phyloP scores from a whole-genome alignment of 768 basidiomycete genomes.

The Mycena venus region DNA sequence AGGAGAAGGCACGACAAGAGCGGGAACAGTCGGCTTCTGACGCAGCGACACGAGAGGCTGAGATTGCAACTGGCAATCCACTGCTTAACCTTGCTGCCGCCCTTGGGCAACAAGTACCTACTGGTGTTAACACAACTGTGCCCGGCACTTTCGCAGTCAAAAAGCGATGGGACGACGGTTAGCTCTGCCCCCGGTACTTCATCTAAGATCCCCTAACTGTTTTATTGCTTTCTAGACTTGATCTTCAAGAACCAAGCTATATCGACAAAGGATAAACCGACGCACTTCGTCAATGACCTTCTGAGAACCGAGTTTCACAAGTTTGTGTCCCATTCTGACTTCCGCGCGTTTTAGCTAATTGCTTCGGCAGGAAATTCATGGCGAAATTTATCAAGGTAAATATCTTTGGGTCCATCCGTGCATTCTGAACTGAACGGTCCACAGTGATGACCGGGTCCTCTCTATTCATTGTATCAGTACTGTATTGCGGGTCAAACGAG shows the following conservation, averaged over 20 bases:
- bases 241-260: slow-evolving; percentile 99
- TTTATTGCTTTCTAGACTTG: slow-evolving; percentile 68
- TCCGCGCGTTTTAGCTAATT: slow-evolving; percentile 14
- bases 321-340: slow-evolving; percentile 58
- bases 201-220: not conserved
- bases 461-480: slow-evolving; percentile 29
- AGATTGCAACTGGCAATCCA: slow-evolving; percentile 91
- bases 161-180: slow-evolving; percentile 95
- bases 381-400: slow-evolving; percentile 88
- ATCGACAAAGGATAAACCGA: slow-evolving; percentile 72
- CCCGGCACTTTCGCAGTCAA: slow-evolving; percentile 93
- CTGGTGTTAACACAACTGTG: slow-evolving; percentile 77
- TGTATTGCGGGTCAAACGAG: slow-evolving; percentile 4
- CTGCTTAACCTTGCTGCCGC: slow-evolving; percentile 93
- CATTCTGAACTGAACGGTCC: slow-evolving; percentile 7
- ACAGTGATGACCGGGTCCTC: slow-evolving; percentile 33
- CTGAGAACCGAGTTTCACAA: slow-evolving; percentile 95
- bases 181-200: slow-evolving; percentile 38
- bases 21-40: slow-evolving; percentile 75
- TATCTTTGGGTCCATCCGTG: not conserved
- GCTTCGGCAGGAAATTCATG: slow-evolving; percentile 82
- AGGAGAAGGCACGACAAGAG: slow-evolving; percentile 89
- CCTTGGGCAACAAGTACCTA: slow-evolving; percentile 78
- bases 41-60: slow-evolving; percentile 77
- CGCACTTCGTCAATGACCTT: slow-evolving; percentile 95